These are phyloP conservation scores for Terfezia claveryi DNA, from an alignment of 495 filamentous ascomycete genomes.

Conservation along the genomic window DNA sequence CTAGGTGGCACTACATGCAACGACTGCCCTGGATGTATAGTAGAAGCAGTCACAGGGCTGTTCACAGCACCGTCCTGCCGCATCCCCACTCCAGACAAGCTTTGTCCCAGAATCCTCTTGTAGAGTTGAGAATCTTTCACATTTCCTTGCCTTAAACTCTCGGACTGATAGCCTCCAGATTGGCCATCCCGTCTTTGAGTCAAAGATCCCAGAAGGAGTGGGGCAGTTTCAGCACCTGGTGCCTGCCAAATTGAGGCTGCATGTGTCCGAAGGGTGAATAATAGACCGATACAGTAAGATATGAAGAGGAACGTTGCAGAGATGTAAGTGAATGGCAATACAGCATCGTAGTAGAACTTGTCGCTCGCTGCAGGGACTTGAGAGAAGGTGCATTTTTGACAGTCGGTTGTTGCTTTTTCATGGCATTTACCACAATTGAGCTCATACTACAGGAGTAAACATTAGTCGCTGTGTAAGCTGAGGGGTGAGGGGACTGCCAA, in stretches of 20 bases:
- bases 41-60: conserved; percentile 16
- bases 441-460: conserved; percentile 42
- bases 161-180: conserved; percentile 3
- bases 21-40: conserved; percentile 17
- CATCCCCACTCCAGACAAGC: conserved; percentile 56
- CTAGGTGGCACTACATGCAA: conserved; percentile 50
- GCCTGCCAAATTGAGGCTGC: conserved; percentile 86
- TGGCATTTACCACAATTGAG: conserved; percentile 66
- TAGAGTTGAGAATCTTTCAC: conserved; percentile 60
- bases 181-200: conserved; percentile 4
- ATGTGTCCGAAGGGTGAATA: conserved; percentile 92
- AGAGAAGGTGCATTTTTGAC: conserved; percentile 80
- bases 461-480: conserved; percentile 17
- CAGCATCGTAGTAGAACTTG: conserved; percentile 67
- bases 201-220: conserved; percentile 1
- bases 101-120: conserved; percentile 80
- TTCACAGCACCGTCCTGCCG: conserved; percentile 25
- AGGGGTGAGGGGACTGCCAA: neutral
- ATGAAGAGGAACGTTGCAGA: conserved; percentile 69
- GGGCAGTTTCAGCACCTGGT: conserved; percentile 14
- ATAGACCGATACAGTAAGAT: conserved; percentile 79
- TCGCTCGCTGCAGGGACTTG: conserved; percentile 66
- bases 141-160: conserved; percentile 14
- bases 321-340: conserved; percentile 81
- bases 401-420: conserved; percentile 37